Evolutionary conservation across 352 stramenopile genomes (phyloP), one percentile per base, ranked within the genome.

Genomic region (Phytophthora niederhauseri): DNA sequence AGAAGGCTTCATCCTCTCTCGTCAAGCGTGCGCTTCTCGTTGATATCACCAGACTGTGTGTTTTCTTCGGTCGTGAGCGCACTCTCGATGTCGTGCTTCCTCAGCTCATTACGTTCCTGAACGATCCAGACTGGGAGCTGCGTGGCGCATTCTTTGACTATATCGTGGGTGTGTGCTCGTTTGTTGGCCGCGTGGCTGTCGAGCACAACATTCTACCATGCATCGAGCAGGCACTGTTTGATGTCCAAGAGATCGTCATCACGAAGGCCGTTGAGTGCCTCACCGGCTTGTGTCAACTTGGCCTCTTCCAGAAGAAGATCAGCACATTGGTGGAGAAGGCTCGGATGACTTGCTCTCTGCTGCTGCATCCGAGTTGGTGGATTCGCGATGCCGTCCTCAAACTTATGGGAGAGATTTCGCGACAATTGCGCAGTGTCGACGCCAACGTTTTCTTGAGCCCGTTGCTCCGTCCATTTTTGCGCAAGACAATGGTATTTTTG

Each of bases 181-280:
- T 99, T 74, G 93, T 99, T 24, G 97, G 97, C 3, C 82, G 91
- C 15, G 87, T 95, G 17, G 91, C 87, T 1, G 97, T 98, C 0
- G 95, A 98, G 73, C 85, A 98, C 28, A 99, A 99, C 80, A 98
- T 99, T 43, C 63, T 99, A 22, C 97, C 97, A 22, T 99, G 96
- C 70, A 95, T 99, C 52, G 97, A 99, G 73, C 96, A 98, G 66
- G 97, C 94, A 7, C 84, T 99, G 1, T 97, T 98, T 56, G 98
- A 99, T 81, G 87, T 96, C 2, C 91, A 99, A 72, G 97, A 99
- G 57, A 90, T 97, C 50, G 98, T 99, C 12, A 96, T 99, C 30
- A 94, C 86, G 1, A 92, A 96, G 53, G 97, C 97, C 19, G 75
- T 99, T 2, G 78, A 89, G 20, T 99, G 96, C 61, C 76, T 99